A percentile compares a stretch with the other conserved stretches of the same genome.
Conservation (phyloP, 1,284 basidiomycete genomes). For the Rhodotorula mucilaginosa region DNA sequence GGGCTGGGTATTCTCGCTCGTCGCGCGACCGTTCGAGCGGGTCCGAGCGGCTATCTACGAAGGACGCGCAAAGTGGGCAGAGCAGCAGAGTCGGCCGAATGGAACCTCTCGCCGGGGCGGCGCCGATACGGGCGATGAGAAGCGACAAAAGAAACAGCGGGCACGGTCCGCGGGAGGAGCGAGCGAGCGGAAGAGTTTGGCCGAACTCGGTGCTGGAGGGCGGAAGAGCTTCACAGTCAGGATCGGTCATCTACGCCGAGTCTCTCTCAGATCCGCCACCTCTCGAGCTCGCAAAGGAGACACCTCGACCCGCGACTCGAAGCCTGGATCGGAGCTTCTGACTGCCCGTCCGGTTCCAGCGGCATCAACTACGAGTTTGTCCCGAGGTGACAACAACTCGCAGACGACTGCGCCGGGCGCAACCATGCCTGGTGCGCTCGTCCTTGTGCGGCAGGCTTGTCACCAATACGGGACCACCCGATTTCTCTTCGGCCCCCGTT, state of each 20-base stretch:
- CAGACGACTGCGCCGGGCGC: neutral
- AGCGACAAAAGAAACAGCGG: neutral
- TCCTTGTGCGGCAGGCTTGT: slow-evolving; percentile 19
- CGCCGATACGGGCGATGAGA: neutral
- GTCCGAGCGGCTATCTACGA: slow-evolving; percentile 48
- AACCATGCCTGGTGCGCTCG: slow-evolving; percentile 11
- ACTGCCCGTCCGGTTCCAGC: neutral
- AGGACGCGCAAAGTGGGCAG: slow-evolving; percentile 45
- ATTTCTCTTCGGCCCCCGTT: slow-evolving; percentile 29
- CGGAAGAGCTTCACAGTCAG: slow-evolving; percentile 22
- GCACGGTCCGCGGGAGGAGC: slow-evolving; percentile 17
- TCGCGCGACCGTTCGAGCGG: slow-evolving; percentile 49
- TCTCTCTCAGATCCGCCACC: neutral
- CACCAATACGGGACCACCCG: slow-evolving; percentile 18
- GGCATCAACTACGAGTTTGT: neutral
- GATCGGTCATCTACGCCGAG: slow-evolving; percentile 13
- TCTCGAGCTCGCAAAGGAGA: too few relatives aligned
- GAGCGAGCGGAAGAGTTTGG: slow-evolving; percentile 16
- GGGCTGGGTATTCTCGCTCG: slow-evolving; percentile 42
- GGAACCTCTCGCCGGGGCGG: neutral
- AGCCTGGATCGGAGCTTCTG: neutral
- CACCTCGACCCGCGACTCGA: neutral
- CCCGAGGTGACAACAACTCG: neutral
- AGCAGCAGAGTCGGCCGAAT: slow-evolving; percentile 33
- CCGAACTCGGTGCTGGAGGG: slow-evolving; percentile 7